Percentiles rank a stretch among this genome's conserved stretches.
phyloP scores from a whole-genome alignment of 257 asterid genomes.

The Orobanche coerulescens region DNA sequence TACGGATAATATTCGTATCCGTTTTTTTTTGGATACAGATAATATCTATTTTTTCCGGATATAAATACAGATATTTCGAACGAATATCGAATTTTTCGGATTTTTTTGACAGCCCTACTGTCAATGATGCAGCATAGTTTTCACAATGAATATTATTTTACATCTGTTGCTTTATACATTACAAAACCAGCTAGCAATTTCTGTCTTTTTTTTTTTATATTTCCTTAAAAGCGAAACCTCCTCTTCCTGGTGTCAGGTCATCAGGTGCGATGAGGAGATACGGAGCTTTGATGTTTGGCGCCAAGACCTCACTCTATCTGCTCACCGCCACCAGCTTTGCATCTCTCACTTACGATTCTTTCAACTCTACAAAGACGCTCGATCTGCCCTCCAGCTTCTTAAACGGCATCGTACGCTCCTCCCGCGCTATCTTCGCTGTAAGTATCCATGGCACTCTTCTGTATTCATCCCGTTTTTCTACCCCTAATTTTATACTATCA shows the following conservation, averaged over 20 bases:
- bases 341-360: slow-evolving; percentile 32
- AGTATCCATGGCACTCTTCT: neutral
- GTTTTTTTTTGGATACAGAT: too few species aligned
- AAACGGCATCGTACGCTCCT: slow-evolving; percentile 72
- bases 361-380: slow-evolving; percentile 19
- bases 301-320: slow-evolving; percentile 34
- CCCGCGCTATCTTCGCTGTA: slow-evolving; percentile 69
- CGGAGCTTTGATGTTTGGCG: slow-evolving; percentile 29
- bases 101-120: too few species aligned
- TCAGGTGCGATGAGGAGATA: slow-evolving; percentile 29
- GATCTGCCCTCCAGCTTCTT: slow-evolving; percentile 35
- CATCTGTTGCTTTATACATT: too few species aligned
- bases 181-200: too few species aligned
- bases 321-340: slow-evolving; percentile 52
- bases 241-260: neutral
- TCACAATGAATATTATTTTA: too few species aligned
- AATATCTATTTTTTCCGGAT: too few species aligned
- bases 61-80: too few species aligned
- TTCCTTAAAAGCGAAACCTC: neutral
- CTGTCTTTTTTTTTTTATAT: too few species aligned
- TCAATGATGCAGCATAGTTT: too few species aligned
- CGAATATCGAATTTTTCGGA: too few species aligned
- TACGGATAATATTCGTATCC: too few species aligned
- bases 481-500: neutral
- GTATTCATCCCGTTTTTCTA: neutral